Percentiles rank a stretch among this genome's conserved stretches.
Conservation (phyloP, 306 rosid species). For the Lathyrus sativus region DNA sequence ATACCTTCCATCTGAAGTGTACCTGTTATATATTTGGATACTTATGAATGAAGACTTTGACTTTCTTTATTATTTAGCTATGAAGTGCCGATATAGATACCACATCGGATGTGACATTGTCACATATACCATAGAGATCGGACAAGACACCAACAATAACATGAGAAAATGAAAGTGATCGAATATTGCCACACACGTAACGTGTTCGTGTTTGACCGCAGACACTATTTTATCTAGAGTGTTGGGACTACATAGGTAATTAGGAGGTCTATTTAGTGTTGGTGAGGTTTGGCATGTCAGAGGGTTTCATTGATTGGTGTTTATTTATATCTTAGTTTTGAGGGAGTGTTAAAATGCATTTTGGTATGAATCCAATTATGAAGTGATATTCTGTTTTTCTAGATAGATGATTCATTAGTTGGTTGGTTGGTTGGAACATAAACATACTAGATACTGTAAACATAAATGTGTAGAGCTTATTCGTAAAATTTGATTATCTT, state of each 20-base stretch:
- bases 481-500: slow-evolving; percentile 7
- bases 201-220: neutral
- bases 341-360: neutral
- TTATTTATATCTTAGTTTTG: neutral
- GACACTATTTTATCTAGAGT: too few relatives aligned
- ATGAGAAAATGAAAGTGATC: neutral
- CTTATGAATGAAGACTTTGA: too few relatives aligned
- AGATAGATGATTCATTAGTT: neutral
- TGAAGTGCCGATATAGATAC: too few relatives aligned
- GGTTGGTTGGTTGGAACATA: too few relatives aligned
- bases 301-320: neutral
- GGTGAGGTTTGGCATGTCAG: slow-evolving; percentile 15
- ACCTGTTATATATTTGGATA: too few relatives aligned
- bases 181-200: neutral
- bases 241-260: too few relatives aligned
- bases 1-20: neutral
- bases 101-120: too few relatives aligned
- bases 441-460: too few relatives aligned
- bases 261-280: neutral
- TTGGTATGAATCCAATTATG: slow-evolving; percentile 11
- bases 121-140: too few relatives aligned
- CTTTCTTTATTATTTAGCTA: too few relatives aligned
- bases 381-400: neutral
- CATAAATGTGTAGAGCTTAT: slow-evolving; percentile 3
- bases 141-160: neutral